These are phyloP conservation scores for Phallus indusiatus DNA, from an alignment of 768 basidiomycete genomes.

Conservation along the genomic window DNA sequence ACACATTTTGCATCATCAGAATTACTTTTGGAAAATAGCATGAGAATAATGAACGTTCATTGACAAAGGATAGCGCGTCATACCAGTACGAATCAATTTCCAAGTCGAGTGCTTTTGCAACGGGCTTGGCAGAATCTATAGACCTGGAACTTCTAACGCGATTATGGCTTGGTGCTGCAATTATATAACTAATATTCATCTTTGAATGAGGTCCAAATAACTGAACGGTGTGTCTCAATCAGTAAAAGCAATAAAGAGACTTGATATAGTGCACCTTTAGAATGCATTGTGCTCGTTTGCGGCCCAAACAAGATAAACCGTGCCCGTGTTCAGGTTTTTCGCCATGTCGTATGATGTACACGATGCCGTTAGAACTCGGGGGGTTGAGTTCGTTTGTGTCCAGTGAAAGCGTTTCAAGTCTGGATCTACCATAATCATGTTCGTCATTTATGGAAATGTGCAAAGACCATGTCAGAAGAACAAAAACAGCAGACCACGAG, in stretches of 20 bases:
- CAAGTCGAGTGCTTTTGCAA: slow-evolving; percentile 9
- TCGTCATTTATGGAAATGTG: too few species aligned
- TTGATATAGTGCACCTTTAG: background rate
- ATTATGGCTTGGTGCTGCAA: slow-evolving; percentile 5
- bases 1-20: too few species aligned
- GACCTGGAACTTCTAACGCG: slow-evolving; percentile 4
- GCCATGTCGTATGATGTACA: slow-evolving; percentile 12
- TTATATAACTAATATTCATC: slow-evolving; percentile 10
- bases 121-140: slow-evolving; percentile 9
- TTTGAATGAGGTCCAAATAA: slow-evolving; percentile 8
- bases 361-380: background rate
- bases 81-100: slow-evolving; percentile 9
- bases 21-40: too few species aligned
- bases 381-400: too few species aligned
- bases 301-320: slow-evolving; percentile 6
- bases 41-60: too few species aligned
- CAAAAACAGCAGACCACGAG: too few species aligned
- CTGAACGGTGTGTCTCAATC: background rate
- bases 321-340: slow-evolving; percentile 10
- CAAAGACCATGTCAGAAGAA: too few species aligned
- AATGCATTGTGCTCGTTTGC: slow-evolving; percentile 10
- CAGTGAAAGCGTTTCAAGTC: too few species aligned
- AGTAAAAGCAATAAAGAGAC: background rate
- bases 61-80: background rate
- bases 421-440: too few species aligned